Evolutionary conservation across 768 basidiomycete species (phyloP).

Genomic region (Podaxis sp.): DNA sequence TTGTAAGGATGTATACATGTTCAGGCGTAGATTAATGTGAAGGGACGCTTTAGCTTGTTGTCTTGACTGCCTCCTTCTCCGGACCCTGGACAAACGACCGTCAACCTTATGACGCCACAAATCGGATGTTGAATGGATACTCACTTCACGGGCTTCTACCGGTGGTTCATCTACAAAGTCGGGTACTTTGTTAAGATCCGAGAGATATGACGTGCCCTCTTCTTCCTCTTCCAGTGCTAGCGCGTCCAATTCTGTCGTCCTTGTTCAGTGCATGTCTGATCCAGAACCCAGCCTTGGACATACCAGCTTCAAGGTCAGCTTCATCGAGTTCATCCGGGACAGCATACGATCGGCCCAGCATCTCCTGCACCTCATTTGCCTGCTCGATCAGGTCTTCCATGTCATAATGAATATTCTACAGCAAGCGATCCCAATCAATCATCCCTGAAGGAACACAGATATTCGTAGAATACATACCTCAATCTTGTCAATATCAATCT

Average conservation of each 20-base stretch:
- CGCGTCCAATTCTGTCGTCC: conserved; percentile 82
- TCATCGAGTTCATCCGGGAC: conserved; percentile 98
- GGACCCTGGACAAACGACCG: conserved; percentile 30
- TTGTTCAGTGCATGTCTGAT: background rate
- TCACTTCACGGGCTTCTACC: conserved; percentile 59
- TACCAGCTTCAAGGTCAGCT: conserved; percentile 94
- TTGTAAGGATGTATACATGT: background rate
- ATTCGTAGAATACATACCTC: conserved; percentile 55
- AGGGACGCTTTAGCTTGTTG: conserved; percentile 32
- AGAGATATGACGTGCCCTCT: conserved; percentile 84
- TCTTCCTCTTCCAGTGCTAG: conserved; percentile 90
- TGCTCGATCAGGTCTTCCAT: conserved; percentile 98
- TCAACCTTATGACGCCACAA: background rate
- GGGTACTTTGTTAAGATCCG: conserved; percentile 81
- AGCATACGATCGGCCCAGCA: conserved; percentile 87
- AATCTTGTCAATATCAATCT: conserved; percentile 96
- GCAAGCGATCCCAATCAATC: background rate
- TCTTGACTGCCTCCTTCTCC: conserved; percentile 52
- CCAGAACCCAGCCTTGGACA: conserved; percentile 16
- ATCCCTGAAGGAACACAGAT: background rate
- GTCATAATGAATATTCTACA: conserved; percentile 89
- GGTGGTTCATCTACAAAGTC: conserved; percentile 92
- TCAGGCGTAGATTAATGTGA: background rate
- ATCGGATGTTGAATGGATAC: conserved; percentile 14
- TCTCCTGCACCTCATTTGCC: conserved; percentile 97